Evolutionary conservation across 129 eudicot genomes (phyloP), one percentile per base, ranked within the genome.

Genomic region (Mikania micrantha): DNA sequence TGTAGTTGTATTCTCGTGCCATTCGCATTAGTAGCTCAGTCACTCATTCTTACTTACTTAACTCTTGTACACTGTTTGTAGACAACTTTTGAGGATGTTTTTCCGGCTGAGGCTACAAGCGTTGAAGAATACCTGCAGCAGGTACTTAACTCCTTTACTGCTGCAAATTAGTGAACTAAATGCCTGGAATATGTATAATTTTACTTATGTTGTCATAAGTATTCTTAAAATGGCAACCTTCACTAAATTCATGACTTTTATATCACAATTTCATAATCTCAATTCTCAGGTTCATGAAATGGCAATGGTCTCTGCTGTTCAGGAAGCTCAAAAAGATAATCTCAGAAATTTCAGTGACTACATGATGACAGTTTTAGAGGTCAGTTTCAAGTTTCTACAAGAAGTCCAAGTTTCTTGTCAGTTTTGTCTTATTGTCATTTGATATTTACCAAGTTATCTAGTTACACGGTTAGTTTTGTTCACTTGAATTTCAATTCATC

Each of bases 331-430:
- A 81, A 92, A 88, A 81, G 98, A 88, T 79, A 92, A 88, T 71
- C 80, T 86, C 20, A 80, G 83, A 80, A 92, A 82, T 71, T 92
- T 92, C 52, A 79, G 86, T 78, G 91, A 92, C 73, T 84, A 88
- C 78, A 92, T 92, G 98, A 88, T 92, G 98, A 84, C 93, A 58
- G 96, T 88, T 72, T 79, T 92, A 79, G 87, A 88, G 96, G 98
- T 88, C 64, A 71, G 89, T 82, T 66, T 36, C 67, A 64, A 71
- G 89, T 82, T 66, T 36, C 67, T 45, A 44, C 64, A 49, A 24
- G 19, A 21, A 40, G 39, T 66, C 66, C 6, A 44, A 16, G 15
- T 57, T 31, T 7, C 52, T 35, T 27, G 20, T 69, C 57, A 27
- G 21, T 50, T 54, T 20, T 64, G 28, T 44, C 44, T 5, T 50